These are phyloP conservation scores for Boletus rubescentipes DNA, from an alignment of 768 basidiomycete genomes.

Conservation along the genomic window DNA sequence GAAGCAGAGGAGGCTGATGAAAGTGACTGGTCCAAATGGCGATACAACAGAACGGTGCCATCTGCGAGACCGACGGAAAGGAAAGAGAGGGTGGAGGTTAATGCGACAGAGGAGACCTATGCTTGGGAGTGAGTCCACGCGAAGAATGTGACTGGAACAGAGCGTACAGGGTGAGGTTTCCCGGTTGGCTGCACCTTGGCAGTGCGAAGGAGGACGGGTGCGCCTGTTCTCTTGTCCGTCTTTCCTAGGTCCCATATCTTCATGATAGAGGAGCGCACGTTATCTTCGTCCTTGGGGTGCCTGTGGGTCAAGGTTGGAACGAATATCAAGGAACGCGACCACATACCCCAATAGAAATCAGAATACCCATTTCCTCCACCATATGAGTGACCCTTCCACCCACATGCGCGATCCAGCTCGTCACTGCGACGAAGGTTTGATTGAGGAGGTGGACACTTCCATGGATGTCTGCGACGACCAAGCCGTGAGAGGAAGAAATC, in stretches of 20 bases:
- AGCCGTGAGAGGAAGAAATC: conserved; percentile 58
- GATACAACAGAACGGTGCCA: conserved; percentile 88
- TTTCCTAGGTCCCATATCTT: conserved; percentile 89
- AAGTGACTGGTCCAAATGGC: conserved; percentile 89
- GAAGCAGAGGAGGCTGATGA: conserved; percentile 65
- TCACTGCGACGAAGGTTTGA: conserved; percentile 65
- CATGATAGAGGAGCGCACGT: conserved; percentile 61
- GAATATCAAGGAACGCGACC: neutral
- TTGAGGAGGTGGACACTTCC: conserved; percentile 79
- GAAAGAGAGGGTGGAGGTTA: conserved; percentile 75
- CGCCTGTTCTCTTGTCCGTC: conserved; percentile 60
- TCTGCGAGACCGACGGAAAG: conserved; percentile 94
- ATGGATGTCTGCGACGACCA: conserved; percentile 83
- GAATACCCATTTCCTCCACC: conserved; percentile 73
- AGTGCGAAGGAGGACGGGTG: conserved; percentile 68
- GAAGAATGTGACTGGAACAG: neutral
- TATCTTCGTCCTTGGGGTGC: conserved; percentile 66
- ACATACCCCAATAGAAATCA: conserved; percentile 89
- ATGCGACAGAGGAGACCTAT: conserved; percentile 75
- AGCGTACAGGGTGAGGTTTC: conserved; percentile 72
- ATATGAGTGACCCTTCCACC: conserved; percentile 85
- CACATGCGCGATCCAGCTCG: conserved; percentile 79
- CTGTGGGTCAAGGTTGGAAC: conserved; percentile 12
- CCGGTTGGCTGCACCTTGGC: conserved; percentile 74
- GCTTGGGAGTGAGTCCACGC: neutral